phyloP scores from a whole-genome alignment of 352 stramenopile species.

The Peronospora farinosa region DNA sequence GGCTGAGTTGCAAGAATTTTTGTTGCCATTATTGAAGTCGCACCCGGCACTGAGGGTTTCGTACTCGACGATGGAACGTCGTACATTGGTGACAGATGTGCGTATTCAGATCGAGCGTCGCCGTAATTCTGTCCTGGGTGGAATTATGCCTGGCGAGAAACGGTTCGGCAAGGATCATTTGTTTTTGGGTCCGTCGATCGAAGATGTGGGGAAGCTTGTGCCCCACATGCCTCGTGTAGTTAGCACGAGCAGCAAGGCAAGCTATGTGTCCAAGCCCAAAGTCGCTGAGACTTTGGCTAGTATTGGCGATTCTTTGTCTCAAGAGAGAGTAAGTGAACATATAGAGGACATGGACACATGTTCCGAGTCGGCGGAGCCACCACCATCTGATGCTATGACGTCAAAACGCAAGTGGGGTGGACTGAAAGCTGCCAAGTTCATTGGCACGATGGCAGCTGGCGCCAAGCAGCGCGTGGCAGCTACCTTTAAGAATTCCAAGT shows the following conservation, averaged over 20 bases:
- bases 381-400: slow-evolving; percentile 5
- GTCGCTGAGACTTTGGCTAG: slow-evolving; percentile 19
- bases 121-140: slow-evolving; percentile 52
- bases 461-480: slow-evolving; percentile 65
- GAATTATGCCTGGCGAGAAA: slow-evolving; percentile 46
- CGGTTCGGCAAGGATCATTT: slow-evolving; percentile 61
- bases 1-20: slow-evolving; percentile 49
- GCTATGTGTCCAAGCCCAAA: slow-evolving; percentile 63
- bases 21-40: slow-evolving; percentile 68
- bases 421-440: slow-evolving; percentile 58
- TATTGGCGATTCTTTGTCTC: slow-evolving; percentile 13
- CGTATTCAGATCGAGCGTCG: slow-evolving; percentile 73
- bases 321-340: slow-evolving; percentile 26
- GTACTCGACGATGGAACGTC: slow-evolving; percentile 63
- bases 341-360: slow-evolving; percentile 29
- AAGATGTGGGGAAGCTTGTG: slow-evolving; percentile 70
- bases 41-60: slow-evolving; percentile 59
- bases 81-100: slow-evolving; percentile 70
- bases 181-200: slow-evolving; percentile 55
- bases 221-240: slow-evolving; percentile 49
- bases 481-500: slow-evolving; percentile 64
- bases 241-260: slow-evolving; percentile 52
- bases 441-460: slow-evolving; percentile 60
- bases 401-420: slow-evolving; percentile 51
- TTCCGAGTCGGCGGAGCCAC: slow-evolving; percentile 18